Conservation (phyloP, 805 yeast genomes). For the Suhomyces sp. region DNA sequence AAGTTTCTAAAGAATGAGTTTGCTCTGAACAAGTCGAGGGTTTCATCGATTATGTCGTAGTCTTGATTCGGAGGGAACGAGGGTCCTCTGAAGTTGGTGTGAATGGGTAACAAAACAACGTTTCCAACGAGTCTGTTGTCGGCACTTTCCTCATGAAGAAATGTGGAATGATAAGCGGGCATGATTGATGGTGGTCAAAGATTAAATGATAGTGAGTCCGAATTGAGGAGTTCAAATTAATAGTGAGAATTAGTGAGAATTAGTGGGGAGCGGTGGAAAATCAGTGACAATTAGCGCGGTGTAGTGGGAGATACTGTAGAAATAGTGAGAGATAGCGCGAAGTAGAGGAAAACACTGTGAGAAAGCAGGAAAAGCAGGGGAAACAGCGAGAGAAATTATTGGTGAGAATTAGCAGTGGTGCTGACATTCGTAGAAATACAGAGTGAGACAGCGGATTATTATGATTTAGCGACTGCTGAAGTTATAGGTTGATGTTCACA, state of each 20-base stretch:
- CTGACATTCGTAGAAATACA: too few relatives aligned
- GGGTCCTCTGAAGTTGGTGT: slow-evolving; percentile 86
- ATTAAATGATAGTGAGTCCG: not conserved
- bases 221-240: not conserved
- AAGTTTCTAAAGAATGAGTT: slow-evolving; percentile 95
- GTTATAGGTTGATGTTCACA: too few relatives aligned
- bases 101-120: slow-evolving; percentile 78
- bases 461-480: too few relatives aligned
- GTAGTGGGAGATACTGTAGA: not conserved
- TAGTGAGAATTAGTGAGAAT: not conserved
- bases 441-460: too few relatives aligned
- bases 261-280: not conserved
- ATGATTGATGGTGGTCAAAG: slow-evolving; percentile 8
- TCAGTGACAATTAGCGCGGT: not conserved
- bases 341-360: not conserved
- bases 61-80: slow-evolving; percentile 68
- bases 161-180: slow-evolving; percentile 80
- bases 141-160: slow-evolving; percentile 57
- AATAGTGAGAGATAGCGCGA: not conserved
- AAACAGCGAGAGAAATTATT: not conserved
- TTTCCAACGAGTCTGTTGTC: slow-evolving; percentile 70
- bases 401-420: too few relatives aligned
- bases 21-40: slow-evolving; percentile 87
- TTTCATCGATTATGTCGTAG: slow-evolving; percentile 91
- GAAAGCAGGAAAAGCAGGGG: not conserved